phyloP scores from a whole-genome alignment of 83 land plant species.

The Diphasiastrum complanatum region DNA sequence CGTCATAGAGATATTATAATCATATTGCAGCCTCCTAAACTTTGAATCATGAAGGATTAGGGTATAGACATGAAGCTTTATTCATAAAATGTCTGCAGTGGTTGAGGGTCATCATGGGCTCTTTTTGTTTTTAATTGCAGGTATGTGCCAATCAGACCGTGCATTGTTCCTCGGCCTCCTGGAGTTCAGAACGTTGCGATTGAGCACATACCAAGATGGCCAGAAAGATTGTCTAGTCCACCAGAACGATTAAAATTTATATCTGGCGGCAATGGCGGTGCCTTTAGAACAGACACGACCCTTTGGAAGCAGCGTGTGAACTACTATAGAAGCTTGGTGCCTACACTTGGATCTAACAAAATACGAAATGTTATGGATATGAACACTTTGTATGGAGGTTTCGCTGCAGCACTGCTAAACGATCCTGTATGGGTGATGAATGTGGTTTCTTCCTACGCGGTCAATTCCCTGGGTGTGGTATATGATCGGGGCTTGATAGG shows the following conservation, averaged over 20 bases:
- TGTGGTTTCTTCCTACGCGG: constrained; percentile 76
- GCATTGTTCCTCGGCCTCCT: constrained; percentile 49
- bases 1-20: too few relatives aligned
- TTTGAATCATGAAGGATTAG: too few relatives aligned
- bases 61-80: too few relatives aligned
- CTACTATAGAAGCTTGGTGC: constrained; percentile 69
- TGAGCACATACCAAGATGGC: constrained; percentile 69
- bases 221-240: constrained; percentile 50
- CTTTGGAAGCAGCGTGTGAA: constrained; percentile 59
- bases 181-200: constrained; percentile 42
- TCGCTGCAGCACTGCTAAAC: constrained; percentile 62
- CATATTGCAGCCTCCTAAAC: too few relatives aligned
- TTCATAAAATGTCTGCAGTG: too few relatives aligned
- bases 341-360: constrained; percentile 56
- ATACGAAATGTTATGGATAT: constrained; percentile 86
- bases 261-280: constrained; percentile 46
- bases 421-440: constrained; percentile 80
- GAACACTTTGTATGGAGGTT: constrained; percentile 82
- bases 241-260: constrained; percentile 54
- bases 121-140: too few relatives aligned
- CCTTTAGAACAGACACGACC: constrained; percentile 61
- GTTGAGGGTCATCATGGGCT: too few relatives aligned
- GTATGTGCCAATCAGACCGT: constrained; percentile 80
- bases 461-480: constrained; percentile 62
- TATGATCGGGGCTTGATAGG: constrained; percentile 83